These are phyloP conservation scores for Hamamelis virginiana DNA, from an alignment of 164 flowering plant genomes.

Conservation along the genomic window DNA sequence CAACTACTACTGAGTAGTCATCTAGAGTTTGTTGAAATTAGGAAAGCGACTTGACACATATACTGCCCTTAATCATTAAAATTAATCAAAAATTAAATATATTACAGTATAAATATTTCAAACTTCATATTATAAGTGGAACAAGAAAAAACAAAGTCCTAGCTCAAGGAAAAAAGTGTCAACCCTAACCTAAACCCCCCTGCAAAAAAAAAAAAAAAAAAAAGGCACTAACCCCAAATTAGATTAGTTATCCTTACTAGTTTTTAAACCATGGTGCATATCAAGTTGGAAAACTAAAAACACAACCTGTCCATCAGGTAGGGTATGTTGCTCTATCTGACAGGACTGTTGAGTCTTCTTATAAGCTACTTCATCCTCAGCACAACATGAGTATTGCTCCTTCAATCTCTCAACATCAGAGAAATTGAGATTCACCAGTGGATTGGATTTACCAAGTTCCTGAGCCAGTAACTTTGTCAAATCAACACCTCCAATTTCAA, in stretches of 20 bases:
- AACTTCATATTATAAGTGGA: background rate
- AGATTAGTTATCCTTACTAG: background rate
- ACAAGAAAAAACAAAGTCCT: background rate
- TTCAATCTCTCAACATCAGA: slow-evolving; percentile 78
- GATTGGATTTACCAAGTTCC: slow-evolving; percentile 82
- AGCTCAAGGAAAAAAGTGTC: background rate
- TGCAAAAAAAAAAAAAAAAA: too few relatives aligned
- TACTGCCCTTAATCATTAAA: background rate
- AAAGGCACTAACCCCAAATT: background rate
- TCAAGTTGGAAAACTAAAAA: background rate
- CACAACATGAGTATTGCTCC: slow-evolving; percentile 84
- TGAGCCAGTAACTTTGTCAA: slow-evolving; percentile 79
- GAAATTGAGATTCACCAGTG: slow-evolving; percentile 53
- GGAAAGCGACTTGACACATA: too few relatives aligned
- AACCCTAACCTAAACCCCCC: too few relatives aligned
- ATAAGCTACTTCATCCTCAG: slow-evolving; percentile 83
- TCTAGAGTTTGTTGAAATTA: background rate
- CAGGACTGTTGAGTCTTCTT: slow-evolving; percentile 41
- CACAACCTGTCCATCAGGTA: slow-evolving; percentile 97
- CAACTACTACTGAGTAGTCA: background rate
- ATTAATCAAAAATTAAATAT: background rate
- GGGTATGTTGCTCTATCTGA: slow-evolving; percentile 66
- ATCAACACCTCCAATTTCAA: slow-evolving; percentile 89
- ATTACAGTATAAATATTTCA: too few relatives aligned
- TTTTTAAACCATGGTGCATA: background rate